Evolutionary conservation across 495 filamentous ascomycete genomes (phyloP).

Genomic region (Opeltia flavorubescens): DNA sequence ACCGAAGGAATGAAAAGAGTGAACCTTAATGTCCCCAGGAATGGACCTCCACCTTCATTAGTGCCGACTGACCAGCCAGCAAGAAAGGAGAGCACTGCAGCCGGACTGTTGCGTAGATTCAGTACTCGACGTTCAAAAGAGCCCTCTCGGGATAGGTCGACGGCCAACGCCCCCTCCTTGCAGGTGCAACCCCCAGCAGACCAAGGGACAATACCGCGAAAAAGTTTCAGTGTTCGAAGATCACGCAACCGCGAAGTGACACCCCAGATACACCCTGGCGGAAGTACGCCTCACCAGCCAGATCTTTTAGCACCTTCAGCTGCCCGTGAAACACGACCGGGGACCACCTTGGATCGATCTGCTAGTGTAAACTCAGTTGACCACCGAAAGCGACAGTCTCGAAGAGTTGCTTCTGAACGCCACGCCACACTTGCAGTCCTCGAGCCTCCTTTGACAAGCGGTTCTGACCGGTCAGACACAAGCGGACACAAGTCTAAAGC

Average conservation of each 20-base stretch:
- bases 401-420: constrained; percentile 42
- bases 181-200: constrained; percentile 63
- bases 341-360: constrained; percentile 58
- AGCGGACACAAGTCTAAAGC: constrained; percentile 26
- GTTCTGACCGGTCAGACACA: constrained; percentile 54
- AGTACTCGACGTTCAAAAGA: constrained; percentile 67
- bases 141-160: constrained; percentile 38
- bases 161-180: constrained; percentile 50
- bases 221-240: constrained; percentile 71
- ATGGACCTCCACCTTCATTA: constrained; percentile 40
- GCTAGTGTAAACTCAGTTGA: constrained; percentile 81
- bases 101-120: constrained; percentile 75
- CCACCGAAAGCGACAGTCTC: constrained; percentile 46
- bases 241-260: constrained; percentile 47
- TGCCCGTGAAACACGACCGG: constrained; percentile 44
- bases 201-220: constrained; percentile 43
- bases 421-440: constrained; percentile 31
- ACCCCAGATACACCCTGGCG: constrained; percentile 43
- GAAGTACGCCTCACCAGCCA: constrained; percentile 55
- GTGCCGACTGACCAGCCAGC: constrained; percentile 44
- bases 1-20: constrained; percentile 60
- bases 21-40: constrained; percentile 39
- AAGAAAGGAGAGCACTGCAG: constrained; percentile 80
- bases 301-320: constrained; percentile 60
- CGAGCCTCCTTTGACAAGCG: constrained; percentile 58